Evolutionary conservation across 164 flowering plant genomes (phyloP).

Genomic region (Buxus sempervirens): DNA sequence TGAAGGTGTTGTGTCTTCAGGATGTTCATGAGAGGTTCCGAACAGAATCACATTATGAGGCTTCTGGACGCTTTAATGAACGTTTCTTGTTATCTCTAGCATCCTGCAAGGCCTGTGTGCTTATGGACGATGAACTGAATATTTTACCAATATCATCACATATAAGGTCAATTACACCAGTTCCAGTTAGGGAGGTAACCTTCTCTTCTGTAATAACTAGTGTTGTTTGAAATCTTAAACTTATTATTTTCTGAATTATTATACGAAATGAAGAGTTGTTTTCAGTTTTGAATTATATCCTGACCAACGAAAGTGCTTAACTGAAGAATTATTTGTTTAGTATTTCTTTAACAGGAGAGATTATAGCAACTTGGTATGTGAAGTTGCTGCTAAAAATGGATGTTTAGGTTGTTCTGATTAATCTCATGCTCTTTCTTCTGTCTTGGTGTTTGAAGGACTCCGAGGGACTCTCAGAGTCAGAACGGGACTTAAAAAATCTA

Average conservation of each 20-base stretch:
- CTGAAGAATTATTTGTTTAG: background rate
- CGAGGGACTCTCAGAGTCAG: conserved; percentile 77
- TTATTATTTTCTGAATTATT: background rate
- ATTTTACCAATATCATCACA: conserved; percentile 88
- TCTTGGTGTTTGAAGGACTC: conserved; percentile 49
- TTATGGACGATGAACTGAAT: conserved; percentile 93
- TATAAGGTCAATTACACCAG: conserved; percentile 59
- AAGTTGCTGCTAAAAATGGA: background rate
- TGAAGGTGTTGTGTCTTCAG: conserved; percentile 32
- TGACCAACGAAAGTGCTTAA: background rate
- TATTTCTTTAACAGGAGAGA: too few species aligned
- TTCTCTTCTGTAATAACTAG: background rate
- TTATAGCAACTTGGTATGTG: background rate
- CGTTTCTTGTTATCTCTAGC: conserved; percentile 88
- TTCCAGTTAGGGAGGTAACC: conserved; percentile 59
- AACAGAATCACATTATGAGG: conserved; percentile 83
- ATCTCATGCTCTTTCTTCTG: too few species aligned
- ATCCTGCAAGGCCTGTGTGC: conserved; percentile 81
- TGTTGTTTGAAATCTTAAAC: background rate
- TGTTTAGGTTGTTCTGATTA: background rate
- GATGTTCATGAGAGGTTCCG: conserved; percentile 97
- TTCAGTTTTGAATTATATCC: background rate
- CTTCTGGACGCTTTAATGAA: conserved; percentile 89
- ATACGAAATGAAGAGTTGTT: too few species aligned
- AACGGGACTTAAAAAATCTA: conserved; percentile 66